A percentile compares a stretch with the other conserved stretches of the same genome.
phyloP scores from a whole-genome alignment of 2,329 filamentous ascomycete species.

The Metarhizium brunneum region DNA sequence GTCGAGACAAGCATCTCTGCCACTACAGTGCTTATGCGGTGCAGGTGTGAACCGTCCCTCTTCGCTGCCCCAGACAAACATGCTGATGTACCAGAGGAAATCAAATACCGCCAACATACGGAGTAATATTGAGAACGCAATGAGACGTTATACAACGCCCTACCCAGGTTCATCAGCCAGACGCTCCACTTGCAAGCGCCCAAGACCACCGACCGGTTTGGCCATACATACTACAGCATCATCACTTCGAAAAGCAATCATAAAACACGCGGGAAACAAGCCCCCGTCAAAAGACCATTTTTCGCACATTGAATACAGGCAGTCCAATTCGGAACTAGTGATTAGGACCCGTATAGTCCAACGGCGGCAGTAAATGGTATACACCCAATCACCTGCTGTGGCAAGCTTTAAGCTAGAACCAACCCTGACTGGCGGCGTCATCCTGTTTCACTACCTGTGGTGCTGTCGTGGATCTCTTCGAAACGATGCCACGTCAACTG shows the following conservation, averaged over 20 bases:
- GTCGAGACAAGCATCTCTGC: no score
- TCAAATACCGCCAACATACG: not conserved
- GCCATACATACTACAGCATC: not conserved
- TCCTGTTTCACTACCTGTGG: no score
- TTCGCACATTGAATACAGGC: no score
- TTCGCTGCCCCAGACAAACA: not conserved
- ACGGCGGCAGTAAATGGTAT: no score
- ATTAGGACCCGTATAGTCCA: no score
- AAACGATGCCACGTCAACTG: no score
- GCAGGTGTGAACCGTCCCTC: not conserved
- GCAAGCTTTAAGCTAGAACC: no score
- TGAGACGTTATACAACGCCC: not conserved
- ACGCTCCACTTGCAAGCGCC: not conserved
- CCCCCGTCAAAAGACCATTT: no score
- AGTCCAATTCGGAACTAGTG: no score
- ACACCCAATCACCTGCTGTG: no score
- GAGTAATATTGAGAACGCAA: not conserved
- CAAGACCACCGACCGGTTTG: not conserved
- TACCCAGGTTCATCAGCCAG: not conserved
- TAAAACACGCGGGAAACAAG: not conserved
- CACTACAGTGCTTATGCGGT: not conserved
- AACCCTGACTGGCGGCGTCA: no score
- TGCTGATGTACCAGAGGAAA: not conserved
- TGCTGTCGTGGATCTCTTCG: no score
- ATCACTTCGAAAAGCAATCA: not conserved